phyloP scores from a whole-genome alignment of 371 early-diverging fungal genomes.

The Actinomortierella ambigua region DNA sequence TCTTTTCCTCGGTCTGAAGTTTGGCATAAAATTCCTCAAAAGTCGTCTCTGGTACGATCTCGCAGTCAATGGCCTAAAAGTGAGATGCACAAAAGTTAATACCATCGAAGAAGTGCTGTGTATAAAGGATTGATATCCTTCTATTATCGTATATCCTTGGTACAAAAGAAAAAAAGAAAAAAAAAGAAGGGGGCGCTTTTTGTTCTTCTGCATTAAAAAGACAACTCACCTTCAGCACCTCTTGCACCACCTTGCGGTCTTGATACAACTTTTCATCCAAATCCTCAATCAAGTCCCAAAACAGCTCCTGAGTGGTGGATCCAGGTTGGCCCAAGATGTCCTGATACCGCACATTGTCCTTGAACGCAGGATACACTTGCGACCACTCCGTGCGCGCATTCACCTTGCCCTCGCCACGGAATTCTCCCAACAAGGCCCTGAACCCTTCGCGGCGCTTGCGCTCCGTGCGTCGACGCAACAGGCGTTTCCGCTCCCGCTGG shows the following conservation, averaged over 20 bases:
- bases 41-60: slow-evolving; percentile 55
- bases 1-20: slow-evolving; percentile 44
- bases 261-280: slow-evolving; percentile 78
- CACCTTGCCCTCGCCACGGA: slow-evolving; percentile 56
- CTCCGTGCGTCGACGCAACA: slow-evolving; percentile 59
- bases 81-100: not conserved
- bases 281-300: slow-evolving; percentile 87
- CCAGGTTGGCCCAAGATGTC: slow-evolving; percentile 85
- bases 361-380: slow-evolving; percentile 78
- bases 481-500: slow-evolving; percentile 46
- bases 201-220: slow-evolving; percentile 37
- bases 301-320: slow-evolving; percentile 88
- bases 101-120: not conserved
- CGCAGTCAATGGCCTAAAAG: slow-evolving; percentile 53
- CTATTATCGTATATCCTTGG: too few species aligned
- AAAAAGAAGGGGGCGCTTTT: not conserved
- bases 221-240: slow-evolving; percentile 51
- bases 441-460: slow-evolving; percentile 74
- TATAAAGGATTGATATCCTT: not conserved
- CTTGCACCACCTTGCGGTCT: slow-evolving; percentile 72
- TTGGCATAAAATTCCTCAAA: slow-evolving; percentile 53
- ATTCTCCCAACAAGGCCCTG: slow-evolving; percentile 66
- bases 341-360: slow-evolving; percentile 70
- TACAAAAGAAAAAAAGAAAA: not conserved
- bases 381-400: slow-evolving; percentile 83